Base-by-base conservation (phyloP, 2,329 filamentous ascomycete species). In the Diplodia intermedia region DNA sequence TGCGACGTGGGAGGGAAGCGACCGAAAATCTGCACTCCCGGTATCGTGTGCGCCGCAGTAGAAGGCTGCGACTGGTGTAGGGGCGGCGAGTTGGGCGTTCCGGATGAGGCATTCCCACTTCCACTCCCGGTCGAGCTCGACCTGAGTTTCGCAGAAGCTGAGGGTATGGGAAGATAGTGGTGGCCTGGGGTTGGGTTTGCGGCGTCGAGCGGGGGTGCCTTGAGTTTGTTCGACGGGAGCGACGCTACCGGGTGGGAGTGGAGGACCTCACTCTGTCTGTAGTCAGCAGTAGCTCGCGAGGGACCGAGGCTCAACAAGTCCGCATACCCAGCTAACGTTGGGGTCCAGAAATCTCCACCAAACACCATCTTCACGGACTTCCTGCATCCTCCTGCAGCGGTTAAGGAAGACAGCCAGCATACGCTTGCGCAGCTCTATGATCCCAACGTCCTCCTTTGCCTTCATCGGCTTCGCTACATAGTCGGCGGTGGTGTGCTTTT, bases 401-500 rank as follows among this genome's bases (percentile, higher is more conserved):
- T 99, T 99, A 61, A 99, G 79, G 74, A 99, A 99, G 0, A 98
- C 95, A 4, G 91, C 91, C 66, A 99, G 80, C 95, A 99, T 99
- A 74, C 95, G 91, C 83, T 98, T 98, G 69, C 95, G 88, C 71
- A 98, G 83, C 76, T 99, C 95, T 71, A 99, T 99, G 55, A 98
- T 99, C 69, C 94, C 92, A 68, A 93, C 90, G 77, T 99, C 96
- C 79, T 99, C 94, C 79, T 97, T 99, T 20, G 96, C 96, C 75
- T 94, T 97, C 47, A 95, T 99, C 1, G 96, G 95, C 74, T 97
- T 98, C 33, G 96, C 94, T 18, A 95, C 95, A 77, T 99, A 99
- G 79, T 99, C 95, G 70, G 94, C 94, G 91, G 99, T 97, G 55
- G 93, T 95, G 79, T 99, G 95, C 80, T 99, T 99, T 82, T 99